These are phyloP conservation scores for Plectranthus barbatus DNA, from an alignment of 257 asterid species.

Conservation along the genomic window DNA sequence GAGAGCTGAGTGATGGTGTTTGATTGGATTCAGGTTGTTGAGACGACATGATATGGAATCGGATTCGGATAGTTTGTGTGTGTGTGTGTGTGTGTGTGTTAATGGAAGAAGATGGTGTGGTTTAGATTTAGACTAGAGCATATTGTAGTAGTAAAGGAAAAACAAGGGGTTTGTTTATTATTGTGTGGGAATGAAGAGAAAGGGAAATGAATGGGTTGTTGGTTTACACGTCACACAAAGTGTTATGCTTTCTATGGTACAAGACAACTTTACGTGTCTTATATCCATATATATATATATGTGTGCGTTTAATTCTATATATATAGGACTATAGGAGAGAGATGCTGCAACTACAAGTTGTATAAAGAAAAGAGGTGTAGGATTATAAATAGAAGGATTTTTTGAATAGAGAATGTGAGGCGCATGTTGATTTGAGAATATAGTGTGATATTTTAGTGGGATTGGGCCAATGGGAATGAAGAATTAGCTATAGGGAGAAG, in stretches of 20 bases:
- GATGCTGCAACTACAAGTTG: too few relatives aligned
- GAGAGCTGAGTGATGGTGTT: background rate
- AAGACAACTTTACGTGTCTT: constrained; percentile 53
- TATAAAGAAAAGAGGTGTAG: too few relatives aligned
- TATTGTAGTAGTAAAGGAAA: too few relatives aligned
- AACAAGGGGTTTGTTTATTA: background rate
- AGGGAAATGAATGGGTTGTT: constrained; percentile 37
- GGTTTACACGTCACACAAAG: constrained; percentile 45
- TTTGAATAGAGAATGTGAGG: constrained; percentile 33
- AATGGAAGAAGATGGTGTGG: too few relatives aligned
- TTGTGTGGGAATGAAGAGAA: constrained; percentile 9
- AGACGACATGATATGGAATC: background rate
- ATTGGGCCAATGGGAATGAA: constrained; percentile 4
- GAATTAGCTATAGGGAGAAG: constrained; percentile 3
- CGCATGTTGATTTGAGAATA: constrained; percentile 26
- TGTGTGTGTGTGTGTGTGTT: too few relatives aligned
- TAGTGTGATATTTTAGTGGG: constrained; percentile 18
- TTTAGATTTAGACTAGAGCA: too few relatives aligned
- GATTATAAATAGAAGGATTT: background rate
- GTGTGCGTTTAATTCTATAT: too few relatives aligned
- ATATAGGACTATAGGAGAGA: too few relatives aligned
- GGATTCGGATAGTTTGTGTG: background rate
- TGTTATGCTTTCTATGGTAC: constrained; percentile 38
- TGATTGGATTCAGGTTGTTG: background rate
- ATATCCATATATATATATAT: background rate